Evolutionary conservation across 2,329 filamentous ascomycete species (phyloP), one percentile per base, ranked within the genome.

Genomic region (Tolypocladium ophioglossoides): DNA sequence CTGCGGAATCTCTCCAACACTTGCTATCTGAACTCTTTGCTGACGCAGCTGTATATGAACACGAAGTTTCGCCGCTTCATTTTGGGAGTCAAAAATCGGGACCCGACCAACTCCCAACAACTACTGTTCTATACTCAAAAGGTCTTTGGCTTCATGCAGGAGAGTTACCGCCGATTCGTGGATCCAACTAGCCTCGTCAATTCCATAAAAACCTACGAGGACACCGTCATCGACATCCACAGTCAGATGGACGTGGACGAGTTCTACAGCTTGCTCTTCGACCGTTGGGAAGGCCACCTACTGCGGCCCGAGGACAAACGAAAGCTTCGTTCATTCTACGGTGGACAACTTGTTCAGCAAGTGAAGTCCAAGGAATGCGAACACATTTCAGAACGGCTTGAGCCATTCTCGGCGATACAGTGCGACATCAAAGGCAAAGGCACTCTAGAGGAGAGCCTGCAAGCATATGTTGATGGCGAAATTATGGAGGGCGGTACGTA

Each of bases 201-300:
- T 37, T 85, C 83, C 41, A 89, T 97, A 63, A 86, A 83, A 61
- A 92, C 87, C 0, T 92, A 91, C 55, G 89, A 95, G 38, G 87
- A 91, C 55, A 79, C 84, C 2, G 78, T 82, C 18, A 95, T 99
- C 58, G 91, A 97, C 68, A 85, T 95, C 30, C 83, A 85, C 54
- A 83, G 88, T 56, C 94, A 99, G 69, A 97, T 99, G 89, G 94
- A 99, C 66, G 94, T 96, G 6, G 94, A 97, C 62, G 91, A 96
- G 67, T 99, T 97, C 67, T 97, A 95, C 73, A 96, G 94, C 63
- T 78, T 96, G 5, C 78, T 99, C 0, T 94, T 97, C 62, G 91
- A 95, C 68, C 83, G 91, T 30, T 91, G 91, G 81, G 95, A 99
- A 66, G 81, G 83, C 10, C 89, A 96, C 63, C 83, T 97, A 59